Evolutionary conservation across 768 basidiomycete species (phyloP), one percentile per base, ranked within the genome.

Genomic region (Lactifluus hygrophoroides): DNA sequence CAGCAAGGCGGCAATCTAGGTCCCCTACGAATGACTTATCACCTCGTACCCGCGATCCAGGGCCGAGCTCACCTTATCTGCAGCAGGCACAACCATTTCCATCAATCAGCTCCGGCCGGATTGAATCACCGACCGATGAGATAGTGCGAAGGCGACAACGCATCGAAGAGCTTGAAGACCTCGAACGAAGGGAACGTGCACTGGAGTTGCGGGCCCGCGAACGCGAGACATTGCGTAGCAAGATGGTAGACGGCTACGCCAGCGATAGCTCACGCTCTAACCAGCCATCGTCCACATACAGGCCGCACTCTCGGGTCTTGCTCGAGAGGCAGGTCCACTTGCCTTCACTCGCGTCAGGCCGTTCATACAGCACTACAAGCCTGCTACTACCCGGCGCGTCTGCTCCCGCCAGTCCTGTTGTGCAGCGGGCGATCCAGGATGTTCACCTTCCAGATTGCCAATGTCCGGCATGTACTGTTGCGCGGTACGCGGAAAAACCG

Each of bases 401-500:
- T 58, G 42, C 51, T 54, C 44, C 56, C 37, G 19, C 53, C 49
- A 34, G 46, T 16, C 49, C 32, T 54, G 27, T 23, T 54, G 66
- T 5, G 35, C 58, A 19, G 69, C 69, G 21, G 60, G 51, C 14
- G 60, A 65, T 4, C 62, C 68, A 49, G 21, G 64, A 53, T 9
- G 58, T 69, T 8, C 86, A 88, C 60, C 81, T 82, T 1, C 76
- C 81, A 0, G 83, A 79, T 64, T 88, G 86, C 56, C 84, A 84
- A 16, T 88, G 86, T 64, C 81, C 81, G 53, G 69, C 74, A 0
- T 87, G 86, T 64, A 85, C 86, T 5, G 73, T 77, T 13, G 70
- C 72, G 48, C 82, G 83, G 61, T 88, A 88, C 67, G 13, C 62
- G 56, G 60, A 68, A 21, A 58, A 68, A 19, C 60, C 67, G 43